Conservation (phyloP, 805 yeast genomes). For the Candida boleticola region DNA sequence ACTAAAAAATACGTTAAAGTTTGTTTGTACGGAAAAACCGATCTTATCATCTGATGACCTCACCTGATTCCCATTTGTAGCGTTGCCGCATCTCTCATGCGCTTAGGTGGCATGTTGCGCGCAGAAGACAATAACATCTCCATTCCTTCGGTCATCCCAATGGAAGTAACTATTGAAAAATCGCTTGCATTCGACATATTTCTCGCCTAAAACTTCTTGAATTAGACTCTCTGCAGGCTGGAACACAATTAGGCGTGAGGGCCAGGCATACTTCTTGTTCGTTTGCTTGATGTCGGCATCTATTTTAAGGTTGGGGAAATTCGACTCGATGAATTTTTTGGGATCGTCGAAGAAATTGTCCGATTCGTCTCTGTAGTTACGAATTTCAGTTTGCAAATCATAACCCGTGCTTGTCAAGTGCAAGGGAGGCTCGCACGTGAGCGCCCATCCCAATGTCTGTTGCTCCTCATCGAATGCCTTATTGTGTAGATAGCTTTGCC, state of each 20-base stretch:
- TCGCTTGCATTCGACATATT: constrained; percentile 47
- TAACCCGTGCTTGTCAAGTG: constrained; percentile 23
- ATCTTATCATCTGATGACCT: no score
- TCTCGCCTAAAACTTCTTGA: constrained; percentile 35
- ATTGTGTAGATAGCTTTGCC: constrained; percentile 81
- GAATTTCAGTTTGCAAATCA: constrained; percentile 19
- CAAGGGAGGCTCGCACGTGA: constrained; percentile 91
- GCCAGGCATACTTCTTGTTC: constrained; percentile 51
- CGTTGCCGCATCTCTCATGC: no score
- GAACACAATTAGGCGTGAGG: constrained; percentile 70
- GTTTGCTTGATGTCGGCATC: neutral
- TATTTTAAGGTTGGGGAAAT: constrained; percentile 42
- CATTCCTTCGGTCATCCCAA: constrained; percentile 80
- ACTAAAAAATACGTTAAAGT: no score
- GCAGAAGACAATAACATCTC: constrained; percentile 68
- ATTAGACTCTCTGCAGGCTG: constrained; percentile 55
- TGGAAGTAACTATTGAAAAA: constrained; percentile 80
- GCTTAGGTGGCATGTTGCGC: no score
- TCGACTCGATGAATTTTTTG: constrained; percentile 45
- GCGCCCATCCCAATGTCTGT: constrained; percentile 66
- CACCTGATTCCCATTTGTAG: no score
- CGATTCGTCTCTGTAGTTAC: constrained; percentile 75
- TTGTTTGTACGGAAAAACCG: neutral
- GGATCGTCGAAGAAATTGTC: constrained; percentile 79
- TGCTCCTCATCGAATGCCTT: constrained; percentile 25